phyloP scores from a whole-genome alignment of 192 early-diverging fungal species.

The Coemansia sp. region DNA sequence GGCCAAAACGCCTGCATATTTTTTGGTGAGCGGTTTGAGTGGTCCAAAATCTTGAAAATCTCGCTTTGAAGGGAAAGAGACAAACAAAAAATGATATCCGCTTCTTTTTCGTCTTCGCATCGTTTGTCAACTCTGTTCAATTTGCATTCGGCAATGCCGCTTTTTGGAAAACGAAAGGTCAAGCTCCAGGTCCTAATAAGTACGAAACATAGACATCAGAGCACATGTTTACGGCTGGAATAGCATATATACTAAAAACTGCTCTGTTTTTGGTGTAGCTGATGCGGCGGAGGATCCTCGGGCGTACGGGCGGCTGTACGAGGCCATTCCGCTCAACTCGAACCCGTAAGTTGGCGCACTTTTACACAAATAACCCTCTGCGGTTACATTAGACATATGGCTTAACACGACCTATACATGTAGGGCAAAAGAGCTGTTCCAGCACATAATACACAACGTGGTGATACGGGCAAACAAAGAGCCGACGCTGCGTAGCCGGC shows the following conservation, averaged over 20 bases:
- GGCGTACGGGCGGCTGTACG: slow-evolving; percentile 41
- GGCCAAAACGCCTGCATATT: too few relatives aligned
- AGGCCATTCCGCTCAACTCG: slow-evolving; percentile 22
- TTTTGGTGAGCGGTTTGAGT: background rate
- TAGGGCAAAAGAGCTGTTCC: slow-evolving; percentile 38
- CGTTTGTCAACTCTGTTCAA: slow-evolving; percentile 26
- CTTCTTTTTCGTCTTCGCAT: slow-evolving; percentile 6
- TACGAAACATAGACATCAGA: slow-evolving; percentile 12
- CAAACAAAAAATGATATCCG: slow-evolving; percentile 5
- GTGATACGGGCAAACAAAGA: slow-evolving; percentile 21
- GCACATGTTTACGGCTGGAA: background rate
- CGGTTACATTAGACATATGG: background rate
- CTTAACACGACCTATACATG: background rate
- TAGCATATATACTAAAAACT: background rate
- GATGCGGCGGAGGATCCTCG: slow-evolving; percentile 29
- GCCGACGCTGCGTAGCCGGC: slow-evolving; percentile 31
- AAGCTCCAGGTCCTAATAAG: slow-evolving; percentile 43
- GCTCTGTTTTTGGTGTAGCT: slow-evolving; percentile 19
- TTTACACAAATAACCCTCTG: background rate
- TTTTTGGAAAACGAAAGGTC: slow-evolving; percentile 48
- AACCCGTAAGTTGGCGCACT: slow-evolving; percentile 37
- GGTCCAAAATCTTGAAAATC: background rate
- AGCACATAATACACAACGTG: slow-evolving; percentile 37
- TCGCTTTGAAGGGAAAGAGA: background rate
- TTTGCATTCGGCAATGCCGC: slow-evolving; percentile 44